Conservation (phyloP, 805 yeast genomes). For the Wickerhamiella parazyma region DNA sequence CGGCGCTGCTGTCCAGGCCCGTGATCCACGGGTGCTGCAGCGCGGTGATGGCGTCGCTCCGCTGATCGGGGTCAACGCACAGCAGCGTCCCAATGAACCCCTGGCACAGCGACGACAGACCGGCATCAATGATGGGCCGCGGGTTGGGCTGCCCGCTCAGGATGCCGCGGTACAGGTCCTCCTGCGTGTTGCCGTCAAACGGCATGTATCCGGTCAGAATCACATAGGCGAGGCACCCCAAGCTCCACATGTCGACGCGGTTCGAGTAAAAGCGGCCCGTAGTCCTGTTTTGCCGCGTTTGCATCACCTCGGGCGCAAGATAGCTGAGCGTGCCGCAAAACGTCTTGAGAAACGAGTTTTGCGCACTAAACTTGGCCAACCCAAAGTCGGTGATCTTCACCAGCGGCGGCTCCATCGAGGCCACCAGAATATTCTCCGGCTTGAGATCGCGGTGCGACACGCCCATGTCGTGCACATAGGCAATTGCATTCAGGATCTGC, state of each 20-base stretch:
- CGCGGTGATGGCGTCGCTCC: constrained; percentile 68
- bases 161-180: constrained; percentile 65
- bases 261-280: constrained; percentile 42
- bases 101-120: constrained; percentile 53
- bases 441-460: constrained; percentile 94
- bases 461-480: constrained; percentile 77
- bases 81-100: constrained; percentile 59
- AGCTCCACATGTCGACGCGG: constrained; percentile 93
- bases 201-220: constrained; percentile 88
- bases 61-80: constrained; percentile 57
- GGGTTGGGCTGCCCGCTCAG: constrained; percentile 67
- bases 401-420: constrained; percentile 77
- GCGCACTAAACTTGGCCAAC: constrained; percentile 76
- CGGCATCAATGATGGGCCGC: constrained; percentile 40
- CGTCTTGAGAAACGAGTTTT: constrained; percentile 78
- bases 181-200: constrained; percentile 85
- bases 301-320: constrained; percentile 85
- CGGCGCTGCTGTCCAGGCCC: not conserved
- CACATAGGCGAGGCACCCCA: constrained; percentile 89
- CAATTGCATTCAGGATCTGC: constrained; percentile 72
- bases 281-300: constrained; percentile 24
- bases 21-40: constrained; percentile 72
- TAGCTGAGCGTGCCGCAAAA: constrained; percentile 97
- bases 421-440: constrained; percentile 88
- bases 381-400: constrained; percentile 97